These are phyloP conservation scores for Candida silvicultrix DNA, from an alignment of 805 yeast species.

Conservation along the genomic window DNA sequence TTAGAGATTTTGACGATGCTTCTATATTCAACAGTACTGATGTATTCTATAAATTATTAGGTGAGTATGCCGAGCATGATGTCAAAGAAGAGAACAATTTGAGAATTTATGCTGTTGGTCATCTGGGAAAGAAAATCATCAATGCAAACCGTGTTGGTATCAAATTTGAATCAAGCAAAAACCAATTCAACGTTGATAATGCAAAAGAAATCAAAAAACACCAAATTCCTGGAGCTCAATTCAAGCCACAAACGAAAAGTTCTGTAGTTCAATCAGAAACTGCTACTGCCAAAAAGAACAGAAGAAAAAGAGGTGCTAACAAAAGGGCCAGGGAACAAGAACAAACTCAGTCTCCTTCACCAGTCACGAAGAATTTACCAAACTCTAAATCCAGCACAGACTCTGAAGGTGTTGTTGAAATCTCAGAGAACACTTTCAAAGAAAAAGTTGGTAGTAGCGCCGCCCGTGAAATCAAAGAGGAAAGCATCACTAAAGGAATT, in stretches of 20 bases:
- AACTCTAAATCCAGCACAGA: neutral
- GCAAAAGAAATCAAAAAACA: conserved; percentile 2
- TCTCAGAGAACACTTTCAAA: conserved; percentile 1
- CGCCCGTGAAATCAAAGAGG: neutral
- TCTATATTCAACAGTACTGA: conserved; percentile 11
- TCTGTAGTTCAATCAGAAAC: neutral
- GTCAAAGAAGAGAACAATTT: conserved; percentile 24
- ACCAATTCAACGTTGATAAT: conserved; percentile 12
- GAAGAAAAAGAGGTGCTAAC: neutral
- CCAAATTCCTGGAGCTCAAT: neutral
- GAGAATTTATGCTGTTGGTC: conserved; percentile 29
- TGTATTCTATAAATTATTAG: conserved; percentile 15
- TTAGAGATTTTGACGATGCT: conserved; percentile 56
- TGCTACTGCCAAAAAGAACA: neutral
- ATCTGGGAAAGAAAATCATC: conserved; percentile 24
- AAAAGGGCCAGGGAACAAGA: neutral
- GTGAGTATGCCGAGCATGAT: conserved; percentile 21
- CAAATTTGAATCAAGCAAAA: conserved; percentile 14
- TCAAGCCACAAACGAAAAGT: neutral
- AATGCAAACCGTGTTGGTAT: conserved; percentile 24
- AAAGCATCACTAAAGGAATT: neutral
- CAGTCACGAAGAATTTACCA: neutral
- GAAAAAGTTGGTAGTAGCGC: neutral
- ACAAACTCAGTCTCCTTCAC: neutral
- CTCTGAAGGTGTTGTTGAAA: conserved; percentile 1